Conservation (phyloP, 148 eudicot species). For the Amaranthus cruentus region DNA sequence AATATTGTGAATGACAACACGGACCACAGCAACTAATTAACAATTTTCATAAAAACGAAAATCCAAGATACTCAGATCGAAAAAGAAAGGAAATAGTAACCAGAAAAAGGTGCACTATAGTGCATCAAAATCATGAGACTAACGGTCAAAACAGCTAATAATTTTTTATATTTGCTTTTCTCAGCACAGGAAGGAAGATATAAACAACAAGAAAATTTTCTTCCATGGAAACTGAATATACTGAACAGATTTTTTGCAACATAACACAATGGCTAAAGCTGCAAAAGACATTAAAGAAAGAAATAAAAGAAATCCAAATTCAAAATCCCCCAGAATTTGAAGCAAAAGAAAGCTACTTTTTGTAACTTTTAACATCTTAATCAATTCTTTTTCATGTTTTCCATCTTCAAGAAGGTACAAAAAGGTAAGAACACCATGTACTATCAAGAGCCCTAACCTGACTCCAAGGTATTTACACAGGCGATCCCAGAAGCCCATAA, state of each 20-base stretch:
- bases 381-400: not conserved
- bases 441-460: constrained; percentile 60
- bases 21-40: too few species aligned
- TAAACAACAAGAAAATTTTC: not conserved
- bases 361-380: not conserved
- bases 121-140: too few species aligned
- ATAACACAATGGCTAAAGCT: not conserved
- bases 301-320: not conserved
- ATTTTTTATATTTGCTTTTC: too few species aligned
- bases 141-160: too few species aligned
- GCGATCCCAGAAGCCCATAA: constrained; percentile 98
- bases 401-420: constrained; percentile 22
- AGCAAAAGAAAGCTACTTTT: not conserved
- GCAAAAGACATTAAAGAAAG: too few species aligned
- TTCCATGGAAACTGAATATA: not conserved
- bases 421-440: constrained; percentile 27
- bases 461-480: constrained; percentile 78
- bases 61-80: too few species aligned
- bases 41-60: too few species aligned
- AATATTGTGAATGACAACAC: too few species aligned
- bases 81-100: too few species aligned
- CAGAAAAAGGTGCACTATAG: too few species aligned
- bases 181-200: too few species aligned
- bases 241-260: not conserved
- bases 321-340: not conserved